phyloP scores from a whole-genome alignment of 1,284 basidiomycete species.

The Quambalaria eucalypti region DNA sequence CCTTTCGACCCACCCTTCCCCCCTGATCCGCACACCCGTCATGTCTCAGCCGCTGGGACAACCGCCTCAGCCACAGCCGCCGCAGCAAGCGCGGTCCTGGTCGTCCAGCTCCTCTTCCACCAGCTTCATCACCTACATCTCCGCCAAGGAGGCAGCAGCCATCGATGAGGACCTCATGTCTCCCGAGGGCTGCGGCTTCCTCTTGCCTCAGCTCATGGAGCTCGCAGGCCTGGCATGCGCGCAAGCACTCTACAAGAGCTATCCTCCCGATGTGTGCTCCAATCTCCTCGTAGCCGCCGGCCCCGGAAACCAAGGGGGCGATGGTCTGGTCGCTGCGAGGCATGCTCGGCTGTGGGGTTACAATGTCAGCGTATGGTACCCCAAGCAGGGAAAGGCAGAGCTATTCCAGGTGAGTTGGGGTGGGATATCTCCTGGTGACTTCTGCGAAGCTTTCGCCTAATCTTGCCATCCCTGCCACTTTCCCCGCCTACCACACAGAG shows the following conservation, averaged over 20 bases:
- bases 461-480: background rate
- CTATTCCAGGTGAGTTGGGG: no score
- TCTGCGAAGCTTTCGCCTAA: no score
- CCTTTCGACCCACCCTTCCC: no score
- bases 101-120: constrained; percentile 1
- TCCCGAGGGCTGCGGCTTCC: constrained; percentile 23
- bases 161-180: constrained; percentile 42
- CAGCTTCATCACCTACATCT: constrained; percentile 8
- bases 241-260: constrained; percentile 70
- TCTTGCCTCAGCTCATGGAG: constrained; percentile 74
- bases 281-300: constrained; percentile 86
- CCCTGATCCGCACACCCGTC: no score
- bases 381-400: constrained; percentile 36
- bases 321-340: constrained; percentile 89
- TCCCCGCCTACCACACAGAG: constrained; percentile 57
- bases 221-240: constrained; percentile 94
- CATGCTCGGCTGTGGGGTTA: constrained; percentile 57
- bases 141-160: constrained; percentile 22
- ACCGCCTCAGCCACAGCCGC: no score
- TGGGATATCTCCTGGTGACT: constrained; percentile 4
- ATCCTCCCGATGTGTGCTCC: constrained; percentile 58
- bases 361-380: constrained; percentile 36
- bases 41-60: no score
- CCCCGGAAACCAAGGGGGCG: constrained; percentile 76
- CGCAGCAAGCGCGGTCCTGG: no score